A percentile compares a stretch with the other conserved stretches of the same genome.
Evolutionary conservation across 2,329 filamentous ascomycete species (phyloP).

Genomic region (Fusarium pseudonygamai): DNA sequence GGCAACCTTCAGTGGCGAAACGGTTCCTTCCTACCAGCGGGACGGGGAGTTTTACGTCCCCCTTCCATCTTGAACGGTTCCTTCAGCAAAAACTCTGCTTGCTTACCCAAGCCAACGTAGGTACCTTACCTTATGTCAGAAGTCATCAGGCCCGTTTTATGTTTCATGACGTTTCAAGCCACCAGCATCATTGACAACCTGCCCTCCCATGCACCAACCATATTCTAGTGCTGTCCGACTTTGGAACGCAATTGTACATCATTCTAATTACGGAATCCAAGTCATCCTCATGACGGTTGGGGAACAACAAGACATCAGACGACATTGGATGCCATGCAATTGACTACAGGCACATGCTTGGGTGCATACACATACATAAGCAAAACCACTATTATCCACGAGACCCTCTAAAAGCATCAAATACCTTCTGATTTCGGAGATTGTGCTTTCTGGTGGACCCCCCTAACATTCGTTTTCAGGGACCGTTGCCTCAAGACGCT

Average conservation of each 20-base stretch:
- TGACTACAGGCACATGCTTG: neutral
- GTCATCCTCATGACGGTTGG: neutral
- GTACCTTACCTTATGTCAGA: neutral
- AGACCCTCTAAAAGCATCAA: neutral
- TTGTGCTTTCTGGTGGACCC: constrained; percentile 18
- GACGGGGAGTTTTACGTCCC: constrained; percentile 36
- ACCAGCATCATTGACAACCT: constrained; percentile 19
- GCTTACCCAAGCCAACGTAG: constrained; percentile 14
- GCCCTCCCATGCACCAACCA: constrained; percentile 6
- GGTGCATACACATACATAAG: neutral
- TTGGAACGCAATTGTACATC: neutral
- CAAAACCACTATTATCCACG: neutral
- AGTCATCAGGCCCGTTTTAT: constrained; percentile 21
- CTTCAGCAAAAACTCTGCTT: constrained; percentile 7
- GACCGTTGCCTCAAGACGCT: constrained; percentile 15
- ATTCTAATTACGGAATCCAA: neutral
- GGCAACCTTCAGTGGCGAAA: constrained; percentile 30
- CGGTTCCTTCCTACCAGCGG: constrained; percentile 21
- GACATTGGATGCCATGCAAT: neutral
- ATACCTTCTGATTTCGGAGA: constrained; percentile 23
- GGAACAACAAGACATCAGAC: neutral
- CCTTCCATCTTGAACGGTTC: constrained; percentile 12
- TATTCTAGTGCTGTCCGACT: neutral
- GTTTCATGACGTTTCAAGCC: constrained; percentile 29
- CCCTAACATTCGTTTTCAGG: constrained; percentile 7